Evolutionary conservation across 352 stramenopile species (phyloP), one percentile per base, ranked within the genome.

Genomic region (Phytophthora cryptogea): DNA sequence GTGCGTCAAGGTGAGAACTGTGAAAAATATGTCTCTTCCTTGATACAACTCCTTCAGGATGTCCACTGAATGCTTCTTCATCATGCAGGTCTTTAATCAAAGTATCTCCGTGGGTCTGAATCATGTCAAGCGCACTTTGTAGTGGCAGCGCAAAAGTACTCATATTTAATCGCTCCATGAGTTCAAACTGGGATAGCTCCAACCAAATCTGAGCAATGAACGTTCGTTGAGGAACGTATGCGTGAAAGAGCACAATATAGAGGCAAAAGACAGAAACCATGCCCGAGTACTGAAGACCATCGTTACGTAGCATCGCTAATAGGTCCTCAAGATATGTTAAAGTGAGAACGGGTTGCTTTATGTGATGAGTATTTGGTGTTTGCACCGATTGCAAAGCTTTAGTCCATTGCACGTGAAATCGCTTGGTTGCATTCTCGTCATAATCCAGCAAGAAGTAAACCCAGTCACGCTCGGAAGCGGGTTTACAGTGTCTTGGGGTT

Each of bases 351-450:
- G 80, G 70, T 16, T 92, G 77, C 0, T 72, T 76, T 41, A 91
- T 63, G 39, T 74, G 60, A 3, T 43, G 45, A 3, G 27, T 48
- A 2, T 49, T 54, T 3, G 49, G 8, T 7, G 27, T 59, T 32
- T 64, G 37, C 8, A 64, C 31, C 4, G 59, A 51, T 35, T 67
- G 42, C 6, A 91, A 60, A n/a, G 54, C 50, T 20, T 62, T 56
- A 1, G 48, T 17, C 83, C 83, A 92, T 20, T 63, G 43, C 54
- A 72, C 74, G 40, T 76, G 78, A 65, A 92, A 92, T 10, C 80
- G 74, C 46, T 63, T 74, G 6, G 63, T 37, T 8, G 26, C 16
- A 37, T 58, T 80, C 11, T 67, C 78, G 0, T 73, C 74, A 16
- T 76, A 67, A 10, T 79, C 59, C 30, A 74, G 42, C 28, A 86